phyloP scores from a whole-genome alignment of 148 eudicot genomes.

The Rheum nobile region DNA sequence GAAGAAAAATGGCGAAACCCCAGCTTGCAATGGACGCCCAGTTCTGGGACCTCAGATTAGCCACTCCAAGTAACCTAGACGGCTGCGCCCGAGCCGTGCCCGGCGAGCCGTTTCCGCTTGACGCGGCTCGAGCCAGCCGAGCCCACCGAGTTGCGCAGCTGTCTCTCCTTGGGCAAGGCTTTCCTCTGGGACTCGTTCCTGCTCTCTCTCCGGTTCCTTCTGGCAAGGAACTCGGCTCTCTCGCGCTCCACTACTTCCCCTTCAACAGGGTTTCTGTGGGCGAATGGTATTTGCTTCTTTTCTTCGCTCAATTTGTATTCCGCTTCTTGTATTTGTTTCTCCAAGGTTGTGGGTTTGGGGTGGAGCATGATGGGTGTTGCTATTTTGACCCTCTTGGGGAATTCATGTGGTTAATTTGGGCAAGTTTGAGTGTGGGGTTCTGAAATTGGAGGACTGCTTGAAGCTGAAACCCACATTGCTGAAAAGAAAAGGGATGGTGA shows the following conservation, averaged over 20 bases:
- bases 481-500: neutral
- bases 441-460: neutral
- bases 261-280: constrained; percentile 15
- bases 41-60: constrained; percentile 57
- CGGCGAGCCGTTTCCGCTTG: constrained; percentile 54
- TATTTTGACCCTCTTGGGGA: neutral
- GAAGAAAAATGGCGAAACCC: constrained; percentile 47
- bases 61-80: constrained; percentile 46
- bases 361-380: neutral
- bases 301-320: neutral
- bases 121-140: constrained; percentile 43
- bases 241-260: constrained; percentile 61
- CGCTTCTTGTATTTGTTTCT: neutral
- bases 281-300: neutral
- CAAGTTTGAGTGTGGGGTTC: neutral
- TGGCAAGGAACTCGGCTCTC: constrained; percentile 38
- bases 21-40: constrained; percentile 72
- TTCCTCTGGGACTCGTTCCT: constrained; percentile 76
- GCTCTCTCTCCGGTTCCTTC: constrained; percentile 26
- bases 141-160: constrained; percentile 49
- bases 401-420: neutral
- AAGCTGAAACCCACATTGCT: neutral
- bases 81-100: constrained; percentile 50
- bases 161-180: constrained; percentile 46
- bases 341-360: neutral